These are phyloP conservation scores for Colletotrichum sidae DNA, from an alignment of 2,329 filamentous ascomycete genomes.

Conservation along the genomic window DNA sequence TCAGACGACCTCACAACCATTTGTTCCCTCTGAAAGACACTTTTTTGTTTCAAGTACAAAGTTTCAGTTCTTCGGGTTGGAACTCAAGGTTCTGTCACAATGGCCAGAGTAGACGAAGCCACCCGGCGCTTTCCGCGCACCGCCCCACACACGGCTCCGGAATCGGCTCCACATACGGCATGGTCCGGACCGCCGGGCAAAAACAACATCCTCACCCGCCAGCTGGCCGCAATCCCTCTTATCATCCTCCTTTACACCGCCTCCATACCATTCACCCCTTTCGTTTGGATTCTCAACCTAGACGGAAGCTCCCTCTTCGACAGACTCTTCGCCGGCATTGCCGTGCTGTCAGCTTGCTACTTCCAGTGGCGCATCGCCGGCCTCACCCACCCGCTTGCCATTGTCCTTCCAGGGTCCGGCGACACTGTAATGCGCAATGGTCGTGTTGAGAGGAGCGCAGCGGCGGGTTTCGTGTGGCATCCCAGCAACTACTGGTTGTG, in stretches of 20 bases:
- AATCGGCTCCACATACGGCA: constrained; percentile 14
- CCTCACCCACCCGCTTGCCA: constrained; percentile 32
- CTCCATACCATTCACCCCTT: constrained; percentile 39
- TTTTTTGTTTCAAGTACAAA: not conserved
- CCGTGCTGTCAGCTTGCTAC: constrained; percentile 49
- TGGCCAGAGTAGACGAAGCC: constrained; percentile 7
- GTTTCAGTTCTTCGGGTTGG: not conserved
- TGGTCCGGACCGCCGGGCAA: constrained; percentile 13
- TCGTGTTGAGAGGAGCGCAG: constrained; percentile 22
- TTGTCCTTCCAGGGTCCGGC: constrained; percentile 29
- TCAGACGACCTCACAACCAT: not conserved
- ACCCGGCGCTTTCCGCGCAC: not conserved
- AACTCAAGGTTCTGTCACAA: not conserved
- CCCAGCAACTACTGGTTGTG: constrained; percentile 40
- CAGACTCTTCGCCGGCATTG: constrained; percentile 54
- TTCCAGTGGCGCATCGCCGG: constrained; percentile 40
- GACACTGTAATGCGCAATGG: constrained; percentile 35
- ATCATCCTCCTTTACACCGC: constrained; percentile 40
- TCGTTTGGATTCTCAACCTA: constrained; percentile 36
- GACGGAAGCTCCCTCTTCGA: constrained; percentile 57
- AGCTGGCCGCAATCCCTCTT: constrained; percentile 36
- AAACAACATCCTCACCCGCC: constrained; percentile 25
- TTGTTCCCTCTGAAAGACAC: not conserved
- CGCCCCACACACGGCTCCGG: constrained; percentile 1
- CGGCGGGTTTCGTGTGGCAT: constrained; percentile 37